Percentiles rank a stretch among this genome's conserved stretches.
These are phyloP conservation scores for Fusarium sulawesiense DNA, from an alignment of 2,329 filamentous ascomycete genomes.

Conservation along the genomic window DNA sequence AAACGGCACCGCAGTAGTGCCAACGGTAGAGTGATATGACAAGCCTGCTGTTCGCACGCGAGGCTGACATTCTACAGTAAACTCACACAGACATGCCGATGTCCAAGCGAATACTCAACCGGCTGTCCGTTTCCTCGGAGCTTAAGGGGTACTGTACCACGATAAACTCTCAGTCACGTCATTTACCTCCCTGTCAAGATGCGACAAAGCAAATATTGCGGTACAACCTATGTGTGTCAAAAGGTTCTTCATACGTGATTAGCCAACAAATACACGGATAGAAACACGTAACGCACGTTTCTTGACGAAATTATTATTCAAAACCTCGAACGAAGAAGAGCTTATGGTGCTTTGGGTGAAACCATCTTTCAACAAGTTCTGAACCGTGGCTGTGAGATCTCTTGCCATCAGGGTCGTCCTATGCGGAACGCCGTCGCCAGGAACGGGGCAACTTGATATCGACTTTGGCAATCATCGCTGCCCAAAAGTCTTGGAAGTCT, in stretches of 20 bases:
- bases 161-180: slow-evolving; percentile 1
- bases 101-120: slow-evolving; percentile 3
- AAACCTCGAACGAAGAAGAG: not conserved
- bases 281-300: not conserved
- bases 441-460: not conserved
- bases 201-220: slow-evolving; percentile 1
- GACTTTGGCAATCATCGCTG: not conserved
- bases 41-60: not conserved
- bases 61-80: slow-evolving; percentile 10
- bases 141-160: slow-evolving; percentile 9
- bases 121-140: not conserved
- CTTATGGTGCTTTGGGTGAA: not conserved
- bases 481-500: not conserved
- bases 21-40: slow-evolving; percentile 11
- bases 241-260: not conserved
- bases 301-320: not conserved
- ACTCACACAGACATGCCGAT: not conserved
- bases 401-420: slow-evolving; percentile 12
- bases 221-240: not conserved
- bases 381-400: slow-evolving; percentile 13
- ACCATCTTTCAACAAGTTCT: slow-evolving; percentile 1
- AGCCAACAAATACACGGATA: not conserved
- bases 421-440: not conserved
- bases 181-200: not conserved
- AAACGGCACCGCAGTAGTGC: slow-evolving; percentile 12